Conservation (phyloP, 1,139 yeast genomes). For the Pichia cactophila region DNA sequence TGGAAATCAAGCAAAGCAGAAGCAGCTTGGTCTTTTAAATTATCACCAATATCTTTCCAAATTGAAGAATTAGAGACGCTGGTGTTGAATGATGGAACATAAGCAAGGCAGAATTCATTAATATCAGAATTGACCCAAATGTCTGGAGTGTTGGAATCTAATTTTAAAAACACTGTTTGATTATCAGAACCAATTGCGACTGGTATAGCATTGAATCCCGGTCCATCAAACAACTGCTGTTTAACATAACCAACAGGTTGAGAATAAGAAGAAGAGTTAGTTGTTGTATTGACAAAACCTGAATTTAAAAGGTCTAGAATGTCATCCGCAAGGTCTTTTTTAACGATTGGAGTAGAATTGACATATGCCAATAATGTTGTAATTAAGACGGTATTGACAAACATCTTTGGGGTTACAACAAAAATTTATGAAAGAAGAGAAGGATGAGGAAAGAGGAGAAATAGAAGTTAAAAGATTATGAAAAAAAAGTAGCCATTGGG, state of each 20-base stretch:
- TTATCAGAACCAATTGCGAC: slow-evolving; percentile 13
- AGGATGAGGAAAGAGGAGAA: not conserved
- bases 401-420: slow-evolving; percentile 1
- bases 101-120: slow-evolving; percentile 13
- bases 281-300: not conserved
- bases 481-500: not conserved
- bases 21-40: not conserved
- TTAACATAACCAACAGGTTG: not conserved
- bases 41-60: slow-evolving; percentile 5
- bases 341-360: slow-evolving; percentile 1
- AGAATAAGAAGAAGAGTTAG: not conserved
- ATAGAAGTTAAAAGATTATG: too few relatives aligned
- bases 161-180: slow-evolving; percentile 10
- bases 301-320: not conserved
- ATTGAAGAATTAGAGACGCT: not conserved
- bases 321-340: not conserved
- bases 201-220: slow-evolving; percentile 10
- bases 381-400: not conserved
- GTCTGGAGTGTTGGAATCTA: slow-evolving; percentile 13
- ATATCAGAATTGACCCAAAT: slow-evolving; percentile 14
- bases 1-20: not conserved
- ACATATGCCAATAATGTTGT: slow-evolving; percentile 1
- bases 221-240: slow-evolving; percentile 1
- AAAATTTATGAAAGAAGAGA: not conserved
- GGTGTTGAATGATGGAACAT: slow-evolving; percentile 6